phyloP scores from a whole-genome alignment of 345 rosid species.

The Gossypium stocksii region DNA sequence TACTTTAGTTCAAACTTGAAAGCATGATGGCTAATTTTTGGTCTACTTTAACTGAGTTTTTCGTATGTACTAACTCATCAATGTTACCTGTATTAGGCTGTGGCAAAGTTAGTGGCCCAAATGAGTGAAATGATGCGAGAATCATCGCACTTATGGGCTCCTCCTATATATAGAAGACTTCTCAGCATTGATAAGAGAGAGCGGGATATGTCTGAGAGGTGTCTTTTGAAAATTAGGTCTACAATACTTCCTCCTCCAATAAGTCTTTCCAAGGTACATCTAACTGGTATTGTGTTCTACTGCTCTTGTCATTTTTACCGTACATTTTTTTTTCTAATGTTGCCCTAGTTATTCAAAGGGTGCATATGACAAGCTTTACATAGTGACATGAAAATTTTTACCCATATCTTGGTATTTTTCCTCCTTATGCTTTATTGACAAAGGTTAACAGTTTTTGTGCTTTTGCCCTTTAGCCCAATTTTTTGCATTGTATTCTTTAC shows the following conservation, averaged over 20 bases:
- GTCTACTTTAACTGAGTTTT: not conserved
- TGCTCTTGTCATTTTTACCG: not conserved
- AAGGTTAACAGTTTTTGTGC: not conserved
- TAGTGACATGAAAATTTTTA: not conserved
- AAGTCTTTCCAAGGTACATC: conserved; percentile 42
- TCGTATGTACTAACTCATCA: not conserved
- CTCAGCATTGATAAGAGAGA: conserved; percentile 53
- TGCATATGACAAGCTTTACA: not conserved
- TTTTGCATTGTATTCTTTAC: not conserved
- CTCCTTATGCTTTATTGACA: not conserved
- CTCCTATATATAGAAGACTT: conserved; percentile 51
- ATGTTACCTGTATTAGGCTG: conserved; percentile 34
- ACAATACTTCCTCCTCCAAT: conserved; percentile 40
- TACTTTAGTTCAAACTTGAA: not conserved
- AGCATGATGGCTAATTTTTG: too few species aligned
- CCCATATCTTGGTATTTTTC: not conserved
- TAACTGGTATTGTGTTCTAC: not conserved
- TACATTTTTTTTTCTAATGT: not conserved
- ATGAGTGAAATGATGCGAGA: conserved; percentile 44
- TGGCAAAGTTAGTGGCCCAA: conserved; percentile 37
- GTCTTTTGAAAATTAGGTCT: conserved; percentile 39
- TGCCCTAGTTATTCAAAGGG: not conserved
- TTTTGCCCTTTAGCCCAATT: not conserved
- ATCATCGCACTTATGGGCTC: conserved; percentile 47
- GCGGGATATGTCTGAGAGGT: conserved; percentile 48